These are phyloP conservation scores for Agaricus sinodeliciosus DNA, from an alignment of 768 basidiomycete genomes.

Conservation along the genomic window DNA sequence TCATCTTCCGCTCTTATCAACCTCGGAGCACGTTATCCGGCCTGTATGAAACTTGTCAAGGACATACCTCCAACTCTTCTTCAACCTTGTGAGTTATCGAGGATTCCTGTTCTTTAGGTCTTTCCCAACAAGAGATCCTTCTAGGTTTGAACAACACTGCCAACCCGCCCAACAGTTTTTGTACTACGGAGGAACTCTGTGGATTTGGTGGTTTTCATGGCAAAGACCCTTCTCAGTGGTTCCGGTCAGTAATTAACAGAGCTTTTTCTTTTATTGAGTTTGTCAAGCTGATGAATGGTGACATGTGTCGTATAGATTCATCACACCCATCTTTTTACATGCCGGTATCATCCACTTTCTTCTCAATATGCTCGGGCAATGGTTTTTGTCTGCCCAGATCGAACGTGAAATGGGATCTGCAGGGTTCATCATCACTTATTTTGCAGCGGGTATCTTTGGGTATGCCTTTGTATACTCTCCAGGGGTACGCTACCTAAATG, in stretches of 20 bases:
- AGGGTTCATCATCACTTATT: conserved; percentile 81
- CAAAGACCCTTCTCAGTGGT: conserved; percentile 41
- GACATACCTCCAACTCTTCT: conserved; percentile 46
- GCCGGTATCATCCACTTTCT: conserved; percentile 92
- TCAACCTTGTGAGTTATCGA: conserved; percentile 47
- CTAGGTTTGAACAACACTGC: conserved; percentile 79
- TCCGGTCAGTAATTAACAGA: conserved; percentile 25
- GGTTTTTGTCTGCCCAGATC: conserved; percentile 74
- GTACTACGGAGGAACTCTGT: conserved; percentile 78
- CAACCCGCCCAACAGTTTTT: conserved; percentile 64
- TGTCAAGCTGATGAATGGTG: conserved; percentile 1
- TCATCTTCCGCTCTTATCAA: conserved; percentile 78
- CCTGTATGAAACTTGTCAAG: conserved; percentile 78
- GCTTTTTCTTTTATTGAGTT: neutral
- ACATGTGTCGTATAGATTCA: conserved; percentile 46
- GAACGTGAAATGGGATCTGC: conserved; percentile 89
- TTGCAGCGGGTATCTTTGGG: conserved; percentile 92
- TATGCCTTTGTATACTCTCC: conserved; percentile 22
- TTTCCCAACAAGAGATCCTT: neutral
- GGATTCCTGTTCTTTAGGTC: neutral
- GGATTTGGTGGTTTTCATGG: conserved; percentile 68
- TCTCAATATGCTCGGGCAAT: conserved; percentile 86
- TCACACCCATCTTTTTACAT: conserved; percentile 86
- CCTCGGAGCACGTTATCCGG: conserved; percentile 87
- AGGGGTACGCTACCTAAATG: neutral